Percentiles rank a stretch among this genome's conserved stretches.
Conservation (phyloP, 768 basidiomycete species). For the Neoboletus subvelutipes region DNA sequence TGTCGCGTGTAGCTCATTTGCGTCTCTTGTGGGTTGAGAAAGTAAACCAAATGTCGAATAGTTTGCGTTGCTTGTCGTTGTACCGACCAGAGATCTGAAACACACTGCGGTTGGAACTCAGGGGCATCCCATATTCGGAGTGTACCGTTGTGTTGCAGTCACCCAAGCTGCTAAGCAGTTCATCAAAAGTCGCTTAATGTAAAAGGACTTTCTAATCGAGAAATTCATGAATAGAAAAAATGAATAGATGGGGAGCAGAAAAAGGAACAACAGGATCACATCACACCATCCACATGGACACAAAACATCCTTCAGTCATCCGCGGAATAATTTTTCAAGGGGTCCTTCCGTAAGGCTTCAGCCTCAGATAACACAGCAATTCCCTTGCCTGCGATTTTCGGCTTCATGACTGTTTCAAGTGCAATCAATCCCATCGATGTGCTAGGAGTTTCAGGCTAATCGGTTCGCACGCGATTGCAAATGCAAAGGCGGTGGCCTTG, state of each 20-base stretch:
- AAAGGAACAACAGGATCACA: not conserved
- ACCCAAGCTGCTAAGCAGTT: too few species aligned
- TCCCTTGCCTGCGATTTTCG: slow-evolving; percentile 49
- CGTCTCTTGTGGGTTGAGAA: not conserved
- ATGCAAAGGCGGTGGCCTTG: not conserved
- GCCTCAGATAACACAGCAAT: slow-evolving; percentile 57
- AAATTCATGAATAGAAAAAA: not conserved
- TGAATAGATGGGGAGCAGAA: slow-evolving; percentile 18
- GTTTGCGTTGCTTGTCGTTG: slow-evolving; percentile 1
- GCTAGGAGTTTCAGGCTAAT: slow-evolving; percentile 26
- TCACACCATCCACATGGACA: not conserved
- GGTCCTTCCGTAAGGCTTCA: slow-evolving; percentile 76
- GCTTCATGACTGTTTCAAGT: slow-evolving; percentile 67
- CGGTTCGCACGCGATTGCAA: slow-evolving; percentile 4
- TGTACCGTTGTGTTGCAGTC: too few species aligned
- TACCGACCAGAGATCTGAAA: slow-evolving; percentile 2
- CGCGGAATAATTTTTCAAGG: slow-evolving; percentile 70
- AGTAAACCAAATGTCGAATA: not conserved
- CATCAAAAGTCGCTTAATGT: not conserved
- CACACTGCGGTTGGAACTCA: slow-evolving; percentile 12
- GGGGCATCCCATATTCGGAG: slow-evolving; percentile 21
- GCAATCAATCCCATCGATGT: slow-evolving; percentile 29
- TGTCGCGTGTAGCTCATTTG: slow-evolving; percentile 52
- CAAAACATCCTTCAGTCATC: slow-evolving; percentile 22
- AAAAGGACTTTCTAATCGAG: not conserved